These are phyloP conservation scores for Psilocybe tampanensis DNA, from an alignment of 768 basidiomycete species.

Conservation along the genomic window DNA sequence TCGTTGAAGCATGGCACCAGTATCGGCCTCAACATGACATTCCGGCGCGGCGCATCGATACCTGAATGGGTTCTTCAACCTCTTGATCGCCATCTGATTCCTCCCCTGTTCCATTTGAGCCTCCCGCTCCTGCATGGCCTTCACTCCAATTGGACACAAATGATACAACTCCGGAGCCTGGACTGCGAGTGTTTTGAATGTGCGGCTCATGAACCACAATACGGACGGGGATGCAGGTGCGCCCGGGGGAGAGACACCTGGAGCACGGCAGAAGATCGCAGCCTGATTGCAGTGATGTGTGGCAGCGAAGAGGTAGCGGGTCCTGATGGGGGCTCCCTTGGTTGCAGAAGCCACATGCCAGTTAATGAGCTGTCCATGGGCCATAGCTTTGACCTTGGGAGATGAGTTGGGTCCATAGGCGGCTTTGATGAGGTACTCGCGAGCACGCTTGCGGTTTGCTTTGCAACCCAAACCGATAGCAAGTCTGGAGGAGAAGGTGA, in stretches of 20 bases:
- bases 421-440: conserved; percentile 19
- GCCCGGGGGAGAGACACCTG: neutral
- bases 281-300: conserved; percentile 17
- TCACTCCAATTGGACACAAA: conserved; percentile 23
- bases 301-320: conserved; percentile 13
- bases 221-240: conserved; percentile 13
- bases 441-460: conserved; percentile 11
- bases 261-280: neutral
- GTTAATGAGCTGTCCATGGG: conserved; percentile 16
- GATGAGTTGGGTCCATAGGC: conserved; percentile 5
- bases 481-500: conserved; percentile 2
- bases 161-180: conserved; percentile 12
- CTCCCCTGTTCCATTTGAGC: conserved; percentile 18
- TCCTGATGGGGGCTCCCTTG: neutral
- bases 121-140: conserved; percentile 20
- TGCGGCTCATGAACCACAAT: conserved; percentile 20
- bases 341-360: conserved; percentile 9
- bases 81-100: conserved; percentile 23
- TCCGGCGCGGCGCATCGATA: conserved; percentile 30
- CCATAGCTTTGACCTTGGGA: conserved; percentile 9
- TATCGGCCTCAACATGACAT: conserved; percentile 29
- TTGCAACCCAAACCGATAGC: conserved; percentile 14
- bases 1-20: conserved; percentile 23
- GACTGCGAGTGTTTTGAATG: conserved; percentile 16
- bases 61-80: conserved; percentile 25